A percentile compares a stretch with the other conserved stretches of the same genome.
Evolutionary conservation across 129 eudicot genomes (phyloP).

Genomic region (Ambrosia artemisiifolia): DNA sequence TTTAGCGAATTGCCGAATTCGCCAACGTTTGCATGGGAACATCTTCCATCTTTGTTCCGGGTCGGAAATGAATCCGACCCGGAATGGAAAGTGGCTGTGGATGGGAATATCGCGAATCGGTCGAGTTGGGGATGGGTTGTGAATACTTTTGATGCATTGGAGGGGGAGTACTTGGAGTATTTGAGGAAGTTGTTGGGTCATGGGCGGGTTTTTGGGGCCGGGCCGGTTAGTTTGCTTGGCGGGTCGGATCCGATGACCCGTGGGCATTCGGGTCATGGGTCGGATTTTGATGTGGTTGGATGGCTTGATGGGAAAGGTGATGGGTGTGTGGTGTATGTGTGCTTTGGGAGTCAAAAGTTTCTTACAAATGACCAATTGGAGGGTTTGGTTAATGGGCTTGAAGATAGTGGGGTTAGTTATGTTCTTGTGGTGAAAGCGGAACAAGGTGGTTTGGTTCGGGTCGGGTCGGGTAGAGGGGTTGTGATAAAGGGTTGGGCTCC

Average conservation of each 20-base stretch:
- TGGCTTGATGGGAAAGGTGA: conserved; percentile 47
- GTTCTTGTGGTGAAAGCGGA: conserved; percentile 58
- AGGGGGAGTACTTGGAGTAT: conserved; percentile 36
- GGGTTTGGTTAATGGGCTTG: conserved; percentile 53
- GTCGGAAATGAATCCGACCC: conserved; percentile 39
- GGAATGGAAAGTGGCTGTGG: conserved; percentile 35
- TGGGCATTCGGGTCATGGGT: conserved; percentile 8
- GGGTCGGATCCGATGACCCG: conserved; percentile 11
- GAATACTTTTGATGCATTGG: conserved; percentile 57
- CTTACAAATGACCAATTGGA: conserved; percentile 41
- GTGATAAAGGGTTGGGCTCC: conserved; percentile 73
- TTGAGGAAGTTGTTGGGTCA: conserved; percentile 31
- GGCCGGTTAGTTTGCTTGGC: conserved; percentile 34
- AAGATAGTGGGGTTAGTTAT: conserved; percentile 52
- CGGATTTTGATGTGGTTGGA: conserved; percentile 16
- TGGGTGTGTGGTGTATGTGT: conserved; percentile 48
- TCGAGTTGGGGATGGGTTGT: conserved; percentile 59
- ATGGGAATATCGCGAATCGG: conserved; percentile 32
- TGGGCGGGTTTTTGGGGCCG: conserved; percentile 46
- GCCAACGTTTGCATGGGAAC: conserved; percentile 41
- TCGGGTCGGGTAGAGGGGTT: conserved; percentile 42
- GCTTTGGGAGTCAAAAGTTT: conserved; percentile 62
- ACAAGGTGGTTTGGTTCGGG: conserved; percentile 28
- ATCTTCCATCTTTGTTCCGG: conserved; percentile 51
- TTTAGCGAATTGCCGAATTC: conserved; percentile 44